Conservation (phyloP, 805 yeast species). For the Barnettozyma botsteinii region DNA sequence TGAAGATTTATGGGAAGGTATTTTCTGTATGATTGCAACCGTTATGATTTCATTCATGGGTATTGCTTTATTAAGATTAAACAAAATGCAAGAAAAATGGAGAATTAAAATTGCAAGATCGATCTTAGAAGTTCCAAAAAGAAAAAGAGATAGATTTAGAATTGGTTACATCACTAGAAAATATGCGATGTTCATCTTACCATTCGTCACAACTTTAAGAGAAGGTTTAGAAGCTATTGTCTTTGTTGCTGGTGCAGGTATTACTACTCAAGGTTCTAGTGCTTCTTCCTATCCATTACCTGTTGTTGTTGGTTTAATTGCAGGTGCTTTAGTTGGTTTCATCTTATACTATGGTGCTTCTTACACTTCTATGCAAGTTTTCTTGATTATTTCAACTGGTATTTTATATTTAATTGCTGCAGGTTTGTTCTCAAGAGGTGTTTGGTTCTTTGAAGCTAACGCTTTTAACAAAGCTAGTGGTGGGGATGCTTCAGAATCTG, state of each 20-base stretch:
- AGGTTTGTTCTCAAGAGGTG: slow-evolving; percentile 88
- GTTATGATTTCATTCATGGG: slow-evolving; percentile 91
- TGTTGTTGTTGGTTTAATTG: slow-evolving; percentile 79
- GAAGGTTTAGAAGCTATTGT: slow-evolving; percentile 97
- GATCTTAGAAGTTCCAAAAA: slow-evolving; percentile 52
- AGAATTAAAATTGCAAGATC: slow-evolving; percentile 89
- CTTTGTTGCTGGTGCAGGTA: slow-evolving; percentile 93
- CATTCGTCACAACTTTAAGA: slow-evolving; percentile 86
- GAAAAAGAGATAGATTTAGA: slow-evolving; percentile 45
- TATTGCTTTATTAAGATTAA: slow-evolving; percentile 90
- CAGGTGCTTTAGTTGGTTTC: slow-evolving; percentile 70
- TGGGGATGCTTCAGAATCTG: slow-evolving; percentile 92
- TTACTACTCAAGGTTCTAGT: slow-evolving; percentile 43
- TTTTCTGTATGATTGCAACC: slow-evolving; percentile 86
- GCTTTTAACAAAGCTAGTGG: slow-evolving; percentile 63
- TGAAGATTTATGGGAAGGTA: slow-evolving; percentile 97
- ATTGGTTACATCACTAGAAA: slow-evolving; percentile 55
- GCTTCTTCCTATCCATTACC: slow-evolving; percentile 87
- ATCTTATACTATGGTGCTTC: slow-evolving; percentile 80
- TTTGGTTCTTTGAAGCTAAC: slow-evolving; percentile 82
- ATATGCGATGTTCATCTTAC: slow-evolving; percentile 84
- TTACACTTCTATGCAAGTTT: slow-evolving; percentile 74
- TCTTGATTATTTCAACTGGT: slow-evolving; percentile 82
- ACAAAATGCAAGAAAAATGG: slow-evolving; percentile 97
- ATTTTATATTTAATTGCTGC: slow-evolving; percentile 86